Percentiles rank a stretch among this genome's conserved stretches.
Conservation (phyloP, 805 yeast genomes). For the Zygoascus flipseniorum region DNA sequence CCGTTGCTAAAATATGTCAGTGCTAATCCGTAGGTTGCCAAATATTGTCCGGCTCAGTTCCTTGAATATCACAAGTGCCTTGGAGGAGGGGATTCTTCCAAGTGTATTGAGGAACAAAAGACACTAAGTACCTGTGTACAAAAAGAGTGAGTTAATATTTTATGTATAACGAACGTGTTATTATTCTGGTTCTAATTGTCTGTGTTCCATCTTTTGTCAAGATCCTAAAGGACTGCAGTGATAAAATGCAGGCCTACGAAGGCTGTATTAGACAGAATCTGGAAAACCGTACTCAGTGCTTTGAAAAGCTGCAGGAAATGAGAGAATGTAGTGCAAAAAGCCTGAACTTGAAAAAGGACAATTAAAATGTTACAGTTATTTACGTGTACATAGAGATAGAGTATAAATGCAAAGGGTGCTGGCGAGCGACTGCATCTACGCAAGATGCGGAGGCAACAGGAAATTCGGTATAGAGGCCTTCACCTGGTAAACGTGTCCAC, state of each 20-base stretch:
- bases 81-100: constrained; percentile 41
- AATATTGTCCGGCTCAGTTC: constrained; percentile 65
- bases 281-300: constrained; percentile 44
- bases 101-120: constrained; percentile 49
- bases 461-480: constrained; percentile 93
- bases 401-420: not conserved
- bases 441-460: constrained; percentile 88
- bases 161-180: too few relatives aligned
- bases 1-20: not conserved
- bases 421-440: constrained; percentile 22
- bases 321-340: constrained; percentile 52
- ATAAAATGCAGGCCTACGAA: constrained; percentile 54
- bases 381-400: not conserved
- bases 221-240: constrained; percentile 55
- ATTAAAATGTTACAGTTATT: not conserved
- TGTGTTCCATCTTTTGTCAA: constrained; percentile 64
- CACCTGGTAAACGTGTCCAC: constrained; percentile 81
- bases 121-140: constrained; percentile 56
- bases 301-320: constrained; percentile 43
- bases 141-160: constrained; percentile 22
- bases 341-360: constrained; percentile 19
- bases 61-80: constrained; percentile 68
- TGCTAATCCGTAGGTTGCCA: constrained; percentile 41
- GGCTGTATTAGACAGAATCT: constrained; percentile 46
- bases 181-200: not conserved